Conservation (phyloP, 495 filamentous ascomycete species). For the Collariella sp. region DNA sequence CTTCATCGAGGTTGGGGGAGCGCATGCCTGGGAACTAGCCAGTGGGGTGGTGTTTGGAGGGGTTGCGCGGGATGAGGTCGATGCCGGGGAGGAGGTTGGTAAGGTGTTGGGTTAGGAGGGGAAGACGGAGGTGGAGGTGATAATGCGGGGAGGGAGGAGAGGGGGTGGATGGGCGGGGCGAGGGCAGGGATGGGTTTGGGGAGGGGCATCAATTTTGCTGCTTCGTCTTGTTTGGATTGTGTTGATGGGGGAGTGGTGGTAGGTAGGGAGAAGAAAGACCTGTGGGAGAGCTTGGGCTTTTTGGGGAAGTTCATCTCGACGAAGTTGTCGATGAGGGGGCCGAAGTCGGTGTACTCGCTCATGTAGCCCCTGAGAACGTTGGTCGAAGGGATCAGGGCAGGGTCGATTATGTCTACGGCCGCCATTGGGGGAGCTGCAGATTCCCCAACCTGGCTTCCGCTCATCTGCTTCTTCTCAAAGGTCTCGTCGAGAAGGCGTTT, state of each 20-base stretch:
- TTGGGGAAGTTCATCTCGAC: conserved; percentile 33
- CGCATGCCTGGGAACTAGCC: conserved; percentile 23
- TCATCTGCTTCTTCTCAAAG: neutral
- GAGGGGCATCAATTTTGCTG: conserved; percentile 8
- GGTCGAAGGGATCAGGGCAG: conserved; percentile 1
- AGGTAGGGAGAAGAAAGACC: conserved; percentile 15
- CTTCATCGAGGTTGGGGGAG: conserved; percentile 47
- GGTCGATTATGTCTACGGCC: neutral
- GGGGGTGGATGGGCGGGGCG: conserved; percentile 17
- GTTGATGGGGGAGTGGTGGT: neutral
- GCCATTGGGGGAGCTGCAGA: neutral
- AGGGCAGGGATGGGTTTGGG: conserved; percentile 16
- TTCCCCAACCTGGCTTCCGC: neutral
- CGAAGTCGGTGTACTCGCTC: conserved; percentile 17
- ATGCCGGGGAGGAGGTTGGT: conserved; percentile 43
- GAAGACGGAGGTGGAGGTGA: conserved; percentile 44
- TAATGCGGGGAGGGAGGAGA: conserved; percentile 28
- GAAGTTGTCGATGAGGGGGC: conserved; percentile 36
- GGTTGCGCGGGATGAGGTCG: conserved; percentile 53
- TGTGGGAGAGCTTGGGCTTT: conserved; percentile 25
- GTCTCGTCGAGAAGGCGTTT: conserved; percentile 16
- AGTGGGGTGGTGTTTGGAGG: conserved; percentile 33
- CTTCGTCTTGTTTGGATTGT: neutral
- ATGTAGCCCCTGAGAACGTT: conserved; percentile 11
- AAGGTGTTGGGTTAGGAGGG: conserved; percentile 40